phyloP scores from a whole-genome alignment of 805 yeast species.

The Nakazawaea populi region DNA sequence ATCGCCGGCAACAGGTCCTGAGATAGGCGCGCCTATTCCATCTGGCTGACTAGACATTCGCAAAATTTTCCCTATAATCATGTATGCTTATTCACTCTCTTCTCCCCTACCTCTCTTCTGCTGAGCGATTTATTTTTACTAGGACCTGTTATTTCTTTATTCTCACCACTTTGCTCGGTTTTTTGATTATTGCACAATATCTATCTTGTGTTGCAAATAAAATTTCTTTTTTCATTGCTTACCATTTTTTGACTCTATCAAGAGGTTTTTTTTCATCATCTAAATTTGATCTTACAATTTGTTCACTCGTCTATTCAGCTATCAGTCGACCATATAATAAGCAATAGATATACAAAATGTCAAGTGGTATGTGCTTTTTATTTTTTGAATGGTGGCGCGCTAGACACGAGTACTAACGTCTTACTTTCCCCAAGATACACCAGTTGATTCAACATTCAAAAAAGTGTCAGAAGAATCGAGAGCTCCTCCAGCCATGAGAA shows the following conservation, averaged over 20 bases:
- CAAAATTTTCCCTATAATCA: too few relatives aligned
- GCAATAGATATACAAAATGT: neutral
- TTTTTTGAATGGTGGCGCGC: too few relatives aligned
- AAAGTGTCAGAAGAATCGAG: constrained; percentile 5
- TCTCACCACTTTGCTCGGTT: too few relatives aligned
- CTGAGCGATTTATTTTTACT: too few relatives aligned
- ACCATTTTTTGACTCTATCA: neutral
- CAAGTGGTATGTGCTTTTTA: neutral
- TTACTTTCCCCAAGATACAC: neutral
- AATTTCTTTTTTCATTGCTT: neutral
- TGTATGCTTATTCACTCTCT: too few relatives aligned
- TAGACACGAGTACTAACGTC: too few relatives aligned
- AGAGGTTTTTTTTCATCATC: neutral
- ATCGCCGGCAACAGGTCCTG: constrained; percentile 1
- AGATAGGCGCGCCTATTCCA: neutral
- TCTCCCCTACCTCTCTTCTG: too few relatives aligned
- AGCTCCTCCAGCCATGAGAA: constrained; percentile 21
- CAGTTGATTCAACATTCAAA: constrained; percentile 2
- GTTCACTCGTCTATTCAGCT: too few relatives aligned
- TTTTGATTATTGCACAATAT: too few relatives aligned
- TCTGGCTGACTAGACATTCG: neutral
- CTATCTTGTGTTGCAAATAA: too few relatives aligned
- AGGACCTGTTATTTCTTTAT: too few relatives aligned
- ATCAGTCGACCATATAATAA: too few relatives aligned
- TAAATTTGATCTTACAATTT: neutral